phyloP scores from a whole-genome alignment of 1,284 basidiomycete species.

The Pholiota adiposa region DNA sequence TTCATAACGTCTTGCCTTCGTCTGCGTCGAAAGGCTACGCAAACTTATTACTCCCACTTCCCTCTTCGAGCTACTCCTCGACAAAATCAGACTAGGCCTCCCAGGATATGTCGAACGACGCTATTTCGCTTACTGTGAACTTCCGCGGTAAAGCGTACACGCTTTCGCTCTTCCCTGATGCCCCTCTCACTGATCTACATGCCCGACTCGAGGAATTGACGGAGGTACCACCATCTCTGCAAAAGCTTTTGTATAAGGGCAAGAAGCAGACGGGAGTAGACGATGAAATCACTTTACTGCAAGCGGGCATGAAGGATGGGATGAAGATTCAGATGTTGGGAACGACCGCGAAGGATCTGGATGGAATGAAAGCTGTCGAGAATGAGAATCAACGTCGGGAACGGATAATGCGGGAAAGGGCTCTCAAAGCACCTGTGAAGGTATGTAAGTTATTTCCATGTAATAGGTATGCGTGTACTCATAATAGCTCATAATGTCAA shows the following conservation, averaged over 20 bases:
- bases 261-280: slow-evolving; percentile 48
- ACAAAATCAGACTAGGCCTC: background rate
- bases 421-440: slow-evolving; percentile 60
- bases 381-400: slow-evolving; percentile 59
- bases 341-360: slow-evolving; percentile 59
- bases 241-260: slow-evolving; percentile 76
- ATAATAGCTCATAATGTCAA: background rate
- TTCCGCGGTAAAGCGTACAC: slow-evolving; percentile 52
- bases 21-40: background rate
- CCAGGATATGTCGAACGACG: slow-evolving; percentile 7
- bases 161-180: slow-evolving; percentile 49
- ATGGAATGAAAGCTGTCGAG: slow-evolving; percentile 56
- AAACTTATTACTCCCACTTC: background rate
- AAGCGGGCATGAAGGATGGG: slow-evolving; percentile 64
- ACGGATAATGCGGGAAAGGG: slow-evolving; percentile 60
- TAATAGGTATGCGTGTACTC: background rate
- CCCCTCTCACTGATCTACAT: slow-evolving; percentile 52
- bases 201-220: slow-evolving; percentile 62
- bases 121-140: slow-evolving; percentile 38
- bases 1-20: background rate
- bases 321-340: slow-evolving; percentile 72
- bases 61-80: background rate
- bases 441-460: slow-evolving; percentile 39
- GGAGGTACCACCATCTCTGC: slow-evolving; percentile 60
- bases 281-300: slow-evolving; percentile 44